Base-by-base conservation (phyloP, 768 basidiomycete genomes). In the Guyanaporus albipodus region DNA sequence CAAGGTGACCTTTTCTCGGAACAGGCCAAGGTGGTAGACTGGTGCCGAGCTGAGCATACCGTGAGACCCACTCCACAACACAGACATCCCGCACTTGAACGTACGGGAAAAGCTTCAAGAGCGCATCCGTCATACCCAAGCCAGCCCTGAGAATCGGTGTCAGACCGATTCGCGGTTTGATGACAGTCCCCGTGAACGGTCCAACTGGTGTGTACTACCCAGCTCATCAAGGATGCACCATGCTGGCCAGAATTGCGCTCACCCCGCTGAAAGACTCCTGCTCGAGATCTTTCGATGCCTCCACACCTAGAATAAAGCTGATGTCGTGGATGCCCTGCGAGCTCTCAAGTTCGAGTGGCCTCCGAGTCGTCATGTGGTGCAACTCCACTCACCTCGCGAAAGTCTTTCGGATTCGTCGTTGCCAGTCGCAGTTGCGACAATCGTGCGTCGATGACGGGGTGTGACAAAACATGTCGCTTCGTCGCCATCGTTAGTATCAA, bases 111-210 rank as follows among this genome's bases (percentile, higher is more conserved):
- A 94, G 72, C 43, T 79, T 79, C 50, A 94, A 70, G 69, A 96
- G 67, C 18, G 88, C 90, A 56, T 95, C 91, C 1, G 87, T 79
- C 91, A 98, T 94, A 15, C 92, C 91, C 52, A 94, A 70, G 6
- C 95, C 95, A 24, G 95, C 95, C 31, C 95, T 82, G 46, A 98
- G 73, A 57, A 98, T 91, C 32, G 95, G 95, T 3, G 90, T 85
- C 44, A 98, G 68, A 5, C 91, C 95, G 43, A 98, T 78, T 37
- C 80, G 76, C 8, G 85, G 79, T 55, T 84, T 87, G 65, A 98
- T 77, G 21, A 62, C 67, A 4, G 80, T 79, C 19, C 94, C 95
- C 15, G 74, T 84, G 69, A 91, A 97, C 3, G 79, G 64, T 2
- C 79, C 83, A 14, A 97, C 72, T 2, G 95, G 94, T 0, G 90